Conservation (phyloP, 768 basidiomycete species). For the Albatrellus ellisii region DNA sequence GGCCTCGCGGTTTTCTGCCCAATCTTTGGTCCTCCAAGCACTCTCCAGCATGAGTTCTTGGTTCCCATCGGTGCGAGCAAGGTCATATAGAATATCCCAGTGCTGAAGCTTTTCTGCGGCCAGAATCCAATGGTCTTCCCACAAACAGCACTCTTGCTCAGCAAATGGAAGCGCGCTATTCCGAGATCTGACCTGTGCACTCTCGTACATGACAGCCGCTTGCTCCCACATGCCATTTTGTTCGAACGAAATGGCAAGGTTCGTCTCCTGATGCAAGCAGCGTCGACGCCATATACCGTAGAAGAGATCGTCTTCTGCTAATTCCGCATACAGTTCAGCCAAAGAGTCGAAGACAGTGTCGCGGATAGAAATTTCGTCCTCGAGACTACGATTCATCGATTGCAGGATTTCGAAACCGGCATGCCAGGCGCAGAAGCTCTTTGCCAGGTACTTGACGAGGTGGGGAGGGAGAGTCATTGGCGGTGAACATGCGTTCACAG, state of each 20-base stretch:
- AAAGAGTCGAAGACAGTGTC: conserved; percentile 85
- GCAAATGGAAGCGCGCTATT: conserved; percentile 77
- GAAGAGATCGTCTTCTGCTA: conserved; percentile 94
- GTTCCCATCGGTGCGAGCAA: conserved; percentile 81
- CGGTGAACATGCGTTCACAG: conserved; percentile 75
- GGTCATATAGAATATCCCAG: conserved; percentile 91
- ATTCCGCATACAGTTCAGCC: conserved; percentile 89
- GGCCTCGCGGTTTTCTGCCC: conserved; percentile 66
- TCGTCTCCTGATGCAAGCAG: conserved; percentile 81
- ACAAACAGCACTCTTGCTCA: conserved; percentile 91
- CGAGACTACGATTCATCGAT: conserved; percentile 60
- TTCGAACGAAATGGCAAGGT: conserved; percentile 77
- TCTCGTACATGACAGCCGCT: conserved; percentile 79
- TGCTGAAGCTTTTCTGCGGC: conserved; percentile 94
- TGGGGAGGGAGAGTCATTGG: conserved; percentile 87
- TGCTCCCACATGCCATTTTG: conserved; percentile 97
- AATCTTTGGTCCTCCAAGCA: conserved; percentile 90
- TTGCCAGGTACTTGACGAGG: conserved; percentile 90
- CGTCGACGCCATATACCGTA: conserved; percentile 93
- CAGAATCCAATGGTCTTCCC: conserved; percentile 99
- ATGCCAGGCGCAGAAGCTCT: conserved; percentile 96
- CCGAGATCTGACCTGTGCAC: conserved; percentile 76
- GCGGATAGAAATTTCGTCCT: conserved; percentile 66
- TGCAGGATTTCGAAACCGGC: conserved; percentile 77
- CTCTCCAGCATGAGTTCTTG: conserved; percentile 89